Conservation (phyloP, 2,329 filamentous ascomycete species). For the Colletotrichum cuscutae region DNA sequence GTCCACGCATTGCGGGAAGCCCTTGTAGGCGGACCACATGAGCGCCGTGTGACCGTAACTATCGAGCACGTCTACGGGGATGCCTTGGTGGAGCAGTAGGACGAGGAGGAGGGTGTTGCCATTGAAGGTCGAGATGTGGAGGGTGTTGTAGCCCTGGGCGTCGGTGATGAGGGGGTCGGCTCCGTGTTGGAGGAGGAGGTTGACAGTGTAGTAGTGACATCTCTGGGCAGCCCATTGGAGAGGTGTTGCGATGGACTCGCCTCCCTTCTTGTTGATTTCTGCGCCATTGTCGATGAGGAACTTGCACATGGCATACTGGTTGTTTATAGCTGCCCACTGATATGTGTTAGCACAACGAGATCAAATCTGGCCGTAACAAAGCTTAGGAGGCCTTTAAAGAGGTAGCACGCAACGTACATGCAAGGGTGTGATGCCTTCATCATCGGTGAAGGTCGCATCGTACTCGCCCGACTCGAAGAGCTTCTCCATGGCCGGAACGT, state of each 20-base stretch:
- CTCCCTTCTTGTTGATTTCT: conserved; percentile 94
- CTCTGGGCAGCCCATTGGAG: conserved; percentile 97
- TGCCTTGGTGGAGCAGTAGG: conserved; percentile 92
- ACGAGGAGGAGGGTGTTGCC: conserved; percentile 92
- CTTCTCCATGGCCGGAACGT: conserved; percentile 87
- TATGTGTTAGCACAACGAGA: conserved; percentile 35
- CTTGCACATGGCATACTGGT: conserved; percentile 96
- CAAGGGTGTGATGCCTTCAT: conserved; percentile 93
- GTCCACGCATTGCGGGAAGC: conserved; percentile 91
- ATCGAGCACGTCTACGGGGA: conserved; percentile 92
- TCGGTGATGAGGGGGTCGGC: conserved; percentile 94
- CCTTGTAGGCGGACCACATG: conserved; percentile 99
- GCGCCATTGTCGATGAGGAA: conserved; percentile 88
- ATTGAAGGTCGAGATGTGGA: conserved; percentile 97
- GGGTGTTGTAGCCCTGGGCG: conserved; percentile 95
- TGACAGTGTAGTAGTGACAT: conserved; percentile 96
- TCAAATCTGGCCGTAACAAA: background rate
- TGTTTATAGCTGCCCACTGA: conserved; percentile 99
- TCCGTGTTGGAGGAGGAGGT: conserved; percentile 89
- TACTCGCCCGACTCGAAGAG: conserved; percentile 86
- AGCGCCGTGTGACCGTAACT: conserved; percentile 90
- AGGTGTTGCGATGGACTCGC: conserved; percentile 92
- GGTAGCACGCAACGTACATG: conserved; percentile 71
- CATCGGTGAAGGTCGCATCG: conserved; percentile 85
- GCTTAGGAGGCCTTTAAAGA: background rate